Evolutionary conservation across 352 stramenopile species (phyloP).

Genomic region (Phytopythium litorale): DNA sequence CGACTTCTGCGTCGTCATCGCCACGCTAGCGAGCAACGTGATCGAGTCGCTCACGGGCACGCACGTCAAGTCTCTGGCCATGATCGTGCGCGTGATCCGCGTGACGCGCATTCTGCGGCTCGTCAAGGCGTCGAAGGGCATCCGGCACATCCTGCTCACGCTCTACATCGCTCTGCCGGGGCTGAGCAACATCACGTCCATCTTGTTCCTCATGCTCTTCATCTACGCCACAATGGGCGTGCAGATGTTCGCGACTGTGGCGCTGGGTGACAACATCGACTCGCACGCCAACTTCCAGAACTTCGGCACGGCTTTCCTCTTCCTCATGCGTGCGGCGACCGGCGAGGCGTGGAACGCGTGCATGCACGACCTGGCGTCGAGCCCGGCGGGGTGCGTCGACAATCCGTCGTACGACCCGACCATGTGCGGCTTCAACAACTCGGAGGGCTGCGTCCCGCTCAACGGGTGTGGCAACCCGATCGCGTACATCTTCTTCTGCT

Average conservation of each 20-base stretch:
- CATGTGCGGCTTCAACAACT: slow-evolving; percentile 76
- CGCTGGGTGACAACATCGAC: slow-evolving; percentile 68
- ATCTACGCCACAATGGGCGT: slow-evolving; percentile 93
- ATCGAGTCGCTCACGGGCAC: slow-evolving; percentile 51
- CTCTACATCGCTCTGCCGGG: slow-evolving; percentile 87
- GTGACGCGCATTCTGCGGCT: slow-evolving; percentile 85
- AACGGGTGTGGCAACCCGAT: slow-evolving; percentile 75
- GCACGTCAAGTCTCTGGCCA: slow-evolving; percentile 71
- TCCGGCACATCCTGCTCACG: slow-evolving; percentile 89
- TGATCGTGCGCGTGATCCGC: slow-evolving; percentile 89
- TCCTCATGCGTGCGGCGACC: slow-evolving; percentile 88
- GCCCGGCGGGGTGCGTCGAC: slow-evolving; percentile 45
- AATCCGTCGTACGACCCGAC: slow-evolving; percentile 49
- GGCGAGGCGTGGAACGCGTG: slow-evolving; percentile 93
- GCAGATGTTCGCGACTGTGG: slow-evolving; percentile 91
- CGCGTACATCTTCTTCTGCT: slow-evolving; percentile 70
- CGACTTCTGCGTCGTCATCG: slow-evolving; percentile 80
- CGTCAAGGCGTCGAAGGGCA: slow-evolving; percentile 83
- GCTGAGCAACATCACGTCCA: slow-evolving; percentile 88
- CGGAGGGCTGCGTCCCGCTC: slow-evolving; percentile 56
- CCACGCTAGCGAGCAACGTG: slow-evolving; percentile 58
- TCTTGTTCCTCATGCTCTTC: slow-evolving; percentile 92
- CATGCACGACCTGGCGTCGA: slow-evolving; percentile 83
- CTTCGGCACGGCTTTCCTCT: slow-evolving; percentile 88
- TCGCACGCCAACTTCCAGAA: slow-evolving; percentile 91